phyloP scores from a whole-genome alignment of 352 stramenopile species.

The Pythium grandisporangium region DNA sequence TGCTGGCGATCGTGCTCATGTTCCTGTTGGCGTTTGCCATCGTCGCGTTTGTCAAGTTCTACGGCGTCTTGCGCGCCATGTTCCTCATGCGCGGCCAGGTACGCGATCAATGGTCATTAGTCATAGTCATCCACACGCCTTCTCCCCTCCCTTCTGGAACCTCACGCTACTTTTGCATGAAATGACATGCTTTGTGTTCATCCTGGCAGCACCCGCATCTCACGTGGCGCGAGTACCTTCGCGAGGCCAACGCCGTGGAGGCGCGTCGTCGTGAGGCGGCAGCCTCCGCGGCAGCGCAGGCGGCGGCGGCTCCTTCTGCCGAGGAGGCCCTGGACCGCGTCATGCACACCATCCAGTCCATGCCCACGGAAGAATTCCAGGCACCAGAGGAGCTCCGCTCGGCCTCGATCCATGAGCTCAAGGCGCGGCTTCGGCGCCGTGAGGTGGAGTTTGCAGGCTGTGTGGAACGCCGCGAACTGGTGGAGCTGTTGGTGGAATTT shows the following conservation, averaged over 20 bases:
- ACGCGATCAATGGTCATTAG: background rate
- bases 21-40: conserved; percentile 44
- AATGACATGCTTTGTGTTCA: no score
- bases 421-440: conserved; percentile 59
- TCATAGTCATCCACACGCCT: no score
- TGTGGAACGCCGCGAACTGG: conserved; percentile 64
- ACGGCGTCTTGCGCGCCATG: conserved; percentile 39
- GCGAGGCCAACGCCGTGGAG: conserved; percentile 36
- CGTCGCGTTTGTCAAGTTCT: conserved; percentile 47
- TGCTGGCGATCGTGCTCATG: conserved; percentile 45
- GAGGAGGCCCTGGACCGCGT: conserved; percentile 64
- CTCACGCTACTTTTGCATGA: no score
- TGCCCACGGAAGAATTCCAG: conserved; percentile 78
- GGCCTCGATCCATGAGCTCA: conserved; percentile 53
- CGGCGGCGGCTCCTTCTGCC: conserved; percentile 11
- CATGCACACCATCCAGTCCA: conserved; percentile 68
- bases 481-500: conserved; percentile 62
- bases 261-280: conserved; percentile 21
- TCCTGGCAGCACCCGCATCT: conserved; percentile 47
- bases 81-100: conserved; percentile 14
- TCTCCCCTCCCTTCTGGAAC: no score
- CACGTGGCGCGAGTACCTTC: conserved; percentile 44
- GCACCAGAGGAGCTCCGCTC: conserved; percentile 42
- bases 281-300: conserved; percentile 25
- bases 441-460: conserved; percentile 47